Evolutionary conservation across 2,329 filamentous ascomycete species (phyloP), one percentile per base, ranked within the genome.

Genomic region (Botryosphaeria agaves): DNA sequence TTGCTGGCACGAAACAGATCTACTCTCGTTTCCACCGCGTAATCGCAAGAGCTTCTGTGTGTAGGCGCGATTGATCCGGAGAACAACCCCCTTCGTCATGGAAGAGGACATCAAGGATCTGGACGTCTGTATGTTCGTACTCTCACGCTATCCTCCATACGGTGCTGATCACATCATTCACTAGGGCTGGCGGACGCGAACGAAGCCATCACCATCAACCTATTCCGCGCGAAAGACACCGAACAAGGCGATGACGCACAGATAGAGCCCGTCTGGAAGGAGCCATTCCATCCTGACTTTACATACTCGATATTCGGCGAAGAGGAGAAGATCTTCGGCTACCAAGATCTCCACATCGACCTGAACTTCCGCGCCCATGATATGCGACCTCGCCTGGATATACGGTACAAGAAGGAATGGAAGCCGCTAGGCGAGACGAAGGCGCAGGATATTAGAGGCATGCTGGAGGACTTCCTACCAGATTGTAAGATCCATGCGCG

Each of bases 251-350:
- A 42, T 21, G 16, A 28, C n/a, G 26, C 26, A 9, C 9, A 9
- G 11, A 14, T 14, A 28, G 12, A 28, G 16, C 4, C 16, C 3
- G 26, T 28, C 26, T 14, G n/a, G 9, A 14, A 28, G 26, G 18
- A 57, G 76, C 41, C 69, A 17, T 95, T 98, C 53, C 66, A 81
- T 36, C 91, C 89, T 0, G 69, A 71, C 46, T 91, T 85, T 51
- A 94, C 87, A 12, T 93, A 95, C 53, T 63, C 82, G 1, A 78
- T 98, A 38, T 94, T 95, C 42, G 83, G 83, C 45, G 78, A 95
- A n/a, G 76, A 89, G 6, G 84, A 98, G 53, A 69, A 67, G 18
- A 87, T 95, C 39, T 85, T 92, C 43, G 87, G 87, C 21, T 93
- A 94, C 61, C 76, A 83, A 49, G 72, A 73, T 32, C 66, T 93